These are phyloP conservation scores for Ephemerocybe angulata DNA, from an alignment of 768 basidiomycete species.

Conservation along the genomic window DNA sequence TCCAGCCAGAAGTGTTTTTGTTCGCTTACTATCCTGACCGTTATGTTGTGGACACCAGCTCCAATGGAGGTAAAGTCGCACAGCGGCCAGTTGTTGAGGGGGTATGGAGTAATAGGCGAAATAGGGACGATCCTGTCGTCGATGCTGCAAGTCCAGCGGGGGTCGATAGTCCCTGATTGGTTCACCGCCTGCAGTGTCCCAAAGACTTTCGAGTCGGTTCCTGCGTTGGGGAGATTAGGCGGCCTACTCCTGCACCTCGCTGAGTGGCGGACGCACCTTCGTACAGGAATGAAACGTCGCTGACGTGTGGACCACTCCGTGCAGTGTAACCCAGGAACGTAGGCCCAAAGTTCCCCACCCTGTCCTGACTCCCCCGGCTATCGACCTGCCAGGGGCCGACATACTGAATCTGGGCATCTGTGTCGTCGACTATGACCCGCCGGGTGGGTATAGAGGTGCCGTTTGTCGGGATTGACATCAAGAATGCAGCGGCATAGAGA, in stretches of 20 bases:
- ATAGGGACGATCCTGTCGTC: neutral
- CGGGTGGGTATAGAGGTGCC: neutral
- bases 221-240: neutral
- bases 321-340: neutral
- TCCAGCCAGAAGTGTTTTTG: neutral
- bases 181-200: neutral
- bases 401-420: neutral
- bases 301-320: neutral
- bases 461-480: neutral
- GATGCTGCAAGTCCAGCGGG: neutral
- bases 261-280: neutral
- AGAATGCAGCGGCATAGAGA: neutral
- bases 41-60: neutral
- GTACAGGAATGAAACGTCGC: neutral
- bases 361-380: neutral
- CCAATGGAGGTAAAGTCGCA: neutral
- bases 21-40: neutral
- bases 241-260: too few species aligned
- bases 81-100: neutral
- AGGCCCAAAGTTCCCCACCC: neutral
- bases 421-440: neutral
- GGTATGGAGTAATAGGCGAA: neutral
- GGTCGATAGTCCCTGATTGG: neutral
- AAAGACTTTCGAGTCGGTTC: neutral
- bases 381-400: neutral